Conservation (phyloP, 1,284 basidiomycete species). For the Trichosporon sp. region DNA sequence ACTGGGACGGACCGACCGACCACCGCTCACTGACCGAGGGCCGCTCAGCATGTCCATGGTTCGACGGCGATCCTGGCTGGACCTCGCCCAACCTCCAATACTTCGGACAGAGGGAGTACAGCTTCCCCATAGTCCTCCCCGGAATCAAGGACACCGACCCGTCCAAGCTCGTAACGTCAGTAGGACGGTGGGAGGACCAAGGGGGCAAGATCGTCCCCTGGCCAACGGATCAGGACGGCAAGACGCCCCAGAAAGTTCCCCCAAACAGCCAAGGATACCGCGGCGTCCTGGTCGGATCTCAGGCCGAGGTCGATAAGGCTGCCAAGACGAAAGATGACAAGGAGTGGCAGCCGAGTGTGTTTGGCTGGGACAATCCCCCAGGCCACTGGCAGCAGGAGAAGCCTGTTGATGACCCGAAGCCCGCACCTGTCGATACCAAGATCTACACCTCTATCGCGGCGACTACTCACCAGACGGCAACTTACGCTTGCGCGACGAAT, state of each 20-base stretch:
- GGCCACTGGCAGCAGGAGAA: not conserved
- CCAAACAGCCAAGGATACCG: not conserved
- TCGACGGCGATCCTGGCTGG: constrained; percentile 1
- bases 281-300: not conserved
- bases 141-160: not conserved
- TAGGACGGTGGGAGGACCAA: not conserved
- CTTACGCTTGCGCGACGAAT: not conserved
- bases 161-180: not conserved
- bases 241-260: not conserved
- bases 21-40: not conserved
- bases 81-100: not conserved
- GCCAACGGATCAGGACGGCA: not conserved
- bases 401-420: not conserved
- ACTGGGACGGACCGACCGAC: constrained; percentile 6
- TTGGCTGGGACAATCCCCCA: not conserved
- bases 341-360: not conserved
- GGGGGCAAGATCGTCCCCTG: not conserved
- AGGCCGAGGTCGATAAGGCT: not conserved
- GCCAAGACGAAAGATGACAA: not conserved
- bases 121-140: not conserved
- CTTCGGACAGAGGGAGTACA: not conserved
- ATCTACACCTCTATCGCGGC: not conserved
- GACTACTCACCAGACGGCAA: not conserved
- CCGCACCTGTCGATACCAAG: not conserved
- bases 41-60: not conserved